Conservation (phyloP, 1,284 basidiomycete genomes). For the Trichosporon inkin region DNA sequence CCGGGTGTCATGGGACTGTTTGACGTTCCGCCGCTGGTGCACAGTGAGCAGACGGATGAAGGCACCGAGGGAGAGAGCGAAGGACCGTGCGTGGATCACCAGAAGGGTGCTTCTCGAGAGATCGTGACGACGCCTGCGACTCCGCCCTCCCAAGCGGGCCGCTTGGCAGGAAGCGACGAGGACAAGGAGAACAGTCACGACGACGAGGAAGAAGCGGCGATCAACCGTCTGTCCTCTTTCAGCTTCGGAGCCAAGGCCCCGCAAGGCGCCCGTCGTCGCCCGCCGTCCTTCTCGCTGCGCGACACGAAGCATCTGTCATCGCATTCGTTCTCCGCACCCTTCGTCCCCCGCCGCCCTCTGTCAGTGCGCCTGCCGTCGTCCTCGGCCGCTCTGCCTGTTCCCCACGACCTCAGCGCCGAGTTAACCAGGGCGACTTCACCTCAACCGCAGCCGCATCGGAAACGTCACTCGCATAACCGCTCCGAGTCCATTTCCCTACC, state of each 20-base stretch:
- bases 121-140: constrained; percentile 38
- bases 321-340: constrained; percentile 5
- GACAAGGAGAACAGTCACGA: constrained; percentile 16
- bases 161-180: constrained; percentile 6
- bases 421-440: constrained; percentile 21
- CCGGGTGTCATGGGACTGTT: constrained; percentile 16
- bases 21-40: constrained; percentile 16
- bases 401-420: constrained; percentile 18
- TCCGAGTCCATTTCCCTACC: constrained; percentile 47
- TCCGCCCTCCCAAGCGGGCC: constrained; percentile 23
- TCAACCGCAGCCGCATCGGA: constrained; percentile 15
- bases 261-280: constrained; percentile 15
- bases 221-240: constrained; percentile 34
- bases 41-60: constrained; percentile 8
- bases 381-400: constrained; percentile 8
- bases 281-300: constrained; percentile 16
- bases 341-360: neutral
- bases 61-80: constrained; percentile 9
- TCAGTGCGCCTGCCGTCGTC: neutral
- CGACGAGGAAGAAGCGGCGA: constrained; percentile 22
- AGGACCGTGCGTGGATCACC: constrained; percentile 10
- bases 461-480: constrained; percentile 45
- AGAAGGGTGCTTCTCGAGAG: constrained; percentile 19
- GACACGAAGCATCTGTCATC: constrained; percentile 13
- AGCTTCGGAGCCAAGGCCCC: constrained; percentile 39